These are phyloP conservation scores for Climacium dendroides DNA, from an alignment of 225 moss, liverwort and hornwort genomes.

Conservation along the genomic window DNA sequence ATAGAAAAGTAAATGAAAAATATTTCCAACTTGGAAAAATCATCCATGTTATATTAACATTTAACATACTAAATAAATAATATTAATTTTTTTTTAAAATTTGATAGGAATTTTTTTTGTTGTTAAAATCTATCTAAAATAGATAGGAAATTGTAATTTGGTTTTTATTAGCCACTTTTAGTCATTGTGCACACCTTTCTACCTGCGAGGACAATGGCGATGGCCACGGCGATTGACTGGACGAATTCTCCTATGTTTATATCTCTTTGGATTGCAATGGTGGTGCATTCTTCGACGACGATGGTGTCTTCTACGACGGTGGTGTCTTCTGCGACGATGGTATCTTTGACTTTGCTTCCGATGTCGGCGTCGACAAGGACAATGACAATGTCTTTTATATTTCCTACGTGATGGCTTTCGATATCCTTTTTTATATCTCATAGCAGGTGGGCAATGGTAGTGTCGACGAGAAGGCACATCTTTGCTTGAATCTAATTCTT, in stretches of 20 bases:
- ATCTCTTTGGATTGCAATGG: neutral
- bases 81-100: rapidly evolving
- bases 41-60: neutral
- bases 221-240: neutral
- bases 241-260: neutral
- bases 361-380: neutral
- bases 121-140: neutral
- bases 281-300: neutral
- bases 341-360: neutral
- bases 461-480: neutral
- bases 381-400: neutral
- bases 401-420: neutral
- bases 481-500: neutral
- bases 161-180: neutral
- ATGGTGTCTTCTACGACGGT: neutral
- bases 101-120: too few species aligned
- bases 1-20: neutral
- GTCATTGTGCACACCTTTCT: slow-evolving; percentile 1
- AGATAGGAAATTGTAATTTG: neutral
- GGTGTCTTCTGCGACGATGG: neutral
- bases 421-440: neutral
- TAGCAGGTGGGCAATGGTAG: neutral
- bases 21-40: too few species aligned
- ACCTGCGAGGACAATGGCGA: neutral
- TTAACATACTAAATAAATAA: neutral